A percentile compares a stretch with the other conserved stretches of the same genome.
These are phyloP conservation scores for Castanea crenata DNA, from an alignment of 306 rosid species.

Conservation along the genomic window DNA sequence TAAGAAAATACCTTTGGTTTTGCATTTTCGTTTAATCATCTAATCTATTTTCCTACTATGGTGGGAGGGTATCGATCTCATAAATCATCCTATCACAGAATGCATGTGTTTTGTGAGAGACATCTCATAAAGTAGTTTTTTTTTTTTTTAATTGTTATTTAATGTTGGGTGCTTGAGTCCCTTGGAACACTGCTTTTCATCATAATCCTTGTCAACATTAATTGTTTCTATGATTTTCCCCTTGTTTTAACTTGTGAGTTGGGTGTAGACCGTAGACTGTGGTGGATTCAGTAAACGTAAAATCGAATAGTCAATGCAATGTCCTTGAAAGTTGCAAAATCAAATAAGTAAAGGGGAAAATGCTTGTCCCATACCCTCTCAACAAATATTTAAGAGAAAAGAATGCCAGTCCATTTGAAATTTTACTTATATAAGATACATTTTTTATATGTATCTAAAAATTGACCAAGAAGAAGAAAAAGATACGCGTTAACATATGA, in stretches of 20 bases:
- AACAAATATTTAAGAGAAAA: neutral
- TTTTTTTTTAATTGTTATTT: neutral
- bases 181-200: too few relatives aligned
- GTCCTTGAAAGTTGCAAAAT: neutral
- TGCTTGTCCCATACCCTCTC: neutral
- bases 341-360: neutral
- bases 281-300: neutral
- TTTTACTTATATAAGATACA: too few relatives aligned
- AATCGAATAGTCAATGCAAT: neutral
- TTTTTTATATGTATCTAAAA: too few relatives aligned
- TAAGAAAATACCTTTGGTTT: too few relatives aligned
- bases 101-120: too few relatives aligned
- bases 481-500: neutral
- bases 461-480: too few relatives aligned
- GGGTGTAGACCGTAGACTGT: neutral
- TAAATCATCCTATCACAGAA: too few relatives aligned
- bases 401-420: neutral
- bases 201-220: neutral
- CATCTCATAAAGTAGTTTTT: too few relatives aligned
- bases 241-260: neutral
- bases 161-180: too few relatives aligned
- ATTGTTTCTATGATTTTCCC: neutral
- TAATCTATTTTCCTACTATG: too few relatives aligned
- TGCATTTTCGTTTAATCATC: too few relatives aligned
- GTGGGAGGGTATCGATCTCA: too few relatives aligned